Conservation (phyloP, 2,329 filamentous ascomycete species). For the Ophiostoma triangulosporum region DNA sequence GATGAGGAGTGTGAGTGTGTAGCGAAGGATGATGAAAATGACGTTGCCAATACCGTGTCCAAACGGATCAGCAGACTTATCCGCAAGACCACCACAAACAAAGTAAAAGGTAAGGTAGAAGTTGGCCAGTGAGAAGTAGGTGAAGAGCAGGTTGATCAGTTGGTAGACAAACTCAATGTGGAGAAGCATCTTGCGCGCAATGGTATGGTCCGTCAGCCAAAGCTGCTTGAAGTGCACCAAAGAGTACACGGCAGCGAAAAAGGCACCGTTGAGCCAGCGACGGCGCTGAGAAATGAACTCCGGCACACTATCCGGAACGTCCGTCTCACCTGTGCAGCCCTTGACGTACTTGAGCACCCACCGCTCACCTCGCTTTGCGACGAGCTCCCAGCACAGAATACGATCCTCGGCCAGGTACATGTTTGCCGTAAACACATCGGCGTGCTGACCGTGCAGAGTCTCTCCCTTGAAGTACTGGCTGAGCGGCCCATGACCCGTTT, state of each 20-base stretch:
- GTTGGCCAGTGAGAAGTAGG: conserved; percentile 95
- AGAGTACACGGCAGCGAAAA: conserved; percentile 96
- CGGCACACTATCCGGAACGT: conserved; percentile 91
- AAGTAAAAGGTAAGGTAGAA: conserved; percentile 99
- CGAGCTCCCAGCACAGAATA: conserved; percentile 86
- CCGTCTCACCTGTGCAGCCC: conserved; percentile 89
- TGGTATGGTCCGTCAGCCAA: conserved; percentile 81
- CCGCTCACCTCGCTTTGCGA: conserved; percentile 84
- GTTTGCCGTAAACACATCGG: conserved; percentile 55
- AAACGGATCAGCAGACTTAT: conserved; percentile 74
- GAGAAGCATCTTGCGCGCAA: conserved; percentile 77
- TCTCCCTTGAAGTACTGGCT: conserved; percentile 99
- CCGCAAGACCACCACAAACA: conserved; percentile 77
- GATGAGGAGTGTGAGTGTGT: conserved; percentile 75
- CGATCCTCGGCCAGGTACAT: conserved; percentile 88
- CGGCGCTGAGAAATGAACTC: conserved; percentile 95
- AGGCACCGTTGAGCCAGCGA: conserved; percentile 95
- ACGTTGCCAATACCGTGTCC: conserved; percentile 71
- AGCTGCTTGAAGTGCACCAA: conserved; percentile 90
- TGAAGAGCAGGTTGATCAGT: conserved; percentile 83
- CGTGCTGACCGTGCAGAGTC: conserved; percentile 87
- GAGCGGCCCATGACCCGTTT: conserved; percentile 84
- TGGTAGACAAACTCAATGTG: conserved; percentile 96
- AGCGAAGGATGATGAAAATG: conserved; percentile 79
- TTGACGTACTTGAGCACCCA: conserved; percentile 99